These are phyloP conservation scores for Fusarium pilosicola DNA, from an alignment of 2,329 filamentous ascomycete species.

Conservation along the genomic window DNA sequence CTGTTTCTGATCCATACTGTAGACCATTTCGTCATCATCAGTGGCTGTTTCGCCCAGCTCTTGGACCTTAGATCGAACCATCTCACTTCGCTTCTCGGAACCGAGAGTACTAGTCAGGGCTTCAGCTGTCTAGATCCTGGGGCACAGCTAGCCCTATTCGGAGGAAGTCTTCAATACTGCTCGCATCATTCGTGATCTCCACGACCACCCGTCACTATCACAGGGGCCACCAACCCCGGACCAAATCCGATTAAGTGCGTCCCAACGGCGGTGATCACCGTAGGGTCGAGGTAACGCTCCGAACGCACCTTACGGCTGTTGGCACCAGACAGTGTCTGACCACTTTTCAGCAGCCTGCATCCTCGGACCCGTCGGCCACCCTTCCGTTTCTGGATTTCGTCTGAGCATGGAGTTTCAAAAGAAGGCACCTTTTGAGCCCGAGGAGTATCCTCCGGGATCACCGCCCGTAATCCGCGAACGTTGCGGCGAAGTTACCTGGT, in stretches of 20 bases:
- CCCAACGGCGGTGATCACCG: background rate
- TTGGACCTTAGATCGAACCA: background rate
- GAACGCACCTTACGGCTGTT: background rate
- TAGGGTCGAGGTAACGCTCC: background rate
- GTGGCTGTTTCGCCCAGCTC: constrained; percentile 1
- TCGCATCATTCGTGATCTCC: background rate
- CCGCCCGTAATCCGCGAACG: constrained; percentile 44
- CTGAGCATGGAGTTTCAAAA: constrained; percentile 25
- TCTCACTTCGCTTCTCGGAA: background rate
- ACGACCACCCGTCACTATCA: background rate
- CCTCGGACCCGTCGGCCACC: background rate
- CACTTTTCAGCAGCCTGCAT: constrained; percentile 9
- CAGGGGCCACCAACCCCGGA: background rate
- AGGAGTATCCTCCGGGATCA: constrained; percentile 42
- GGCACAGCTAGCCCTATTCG: constrained; percentile 9
- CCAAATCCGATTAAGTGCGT: background rate
- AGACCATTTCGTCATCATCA: constrained; percentile 15
- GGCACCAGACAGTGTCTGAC: constrained; percentile 6
- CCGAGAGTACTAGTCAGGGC: constrained; percentile 13
- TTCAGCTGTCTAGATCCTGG: constrained; percentile 2
- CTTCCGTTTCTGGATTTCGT: constrained; percentile 3
- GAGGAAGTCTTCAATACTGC: background rate
- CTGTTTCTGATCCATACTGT: background rate
- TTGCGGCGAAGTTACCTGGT: constrained; percentile 54
- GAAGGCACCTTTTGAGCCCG: constrained; percentile 46